Percentiles rank a stretch among this genome's conserved stretches.
These are phyloP conservation scores for Cystobasidium onofrii DNA, from an alignment of 768 basidiomycete genomes.

Conservation along the genomic window DNA sequence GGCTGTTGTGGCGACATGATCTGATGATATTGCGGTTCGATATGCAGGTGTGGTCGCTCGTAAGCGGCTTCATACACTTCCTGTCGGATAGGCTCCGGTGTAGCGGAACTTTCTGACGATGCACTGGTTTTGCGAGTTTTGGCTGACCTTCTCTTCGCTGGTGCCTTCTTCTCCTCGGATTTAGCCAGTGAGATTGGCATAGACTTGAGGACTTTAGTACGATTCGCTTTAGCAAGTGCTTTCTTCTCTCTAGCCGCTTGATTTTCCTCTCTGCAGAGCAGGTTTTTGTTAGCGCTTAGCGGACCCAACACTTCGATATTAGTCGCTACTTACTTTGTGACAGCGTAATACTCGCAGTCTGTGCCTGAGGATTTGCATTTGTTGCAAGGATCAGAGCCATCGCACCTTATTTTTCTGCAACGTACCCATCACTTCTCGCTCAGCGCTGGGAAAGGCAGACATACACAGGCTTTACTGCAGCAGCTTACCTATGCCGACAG, in stretches of 20 bases:
- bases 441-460: background rate
- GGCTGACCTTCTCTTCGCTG: background rate
- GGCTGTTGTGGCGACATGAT: background rate
- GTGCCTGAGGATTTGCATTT: background rate
- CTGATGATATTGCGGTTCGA: background rate
- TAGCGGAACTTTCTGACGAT: background rate
- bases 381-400: constrained; percentile 9
- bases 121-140: background rate
- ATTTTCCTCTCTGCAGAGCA: constrained; percentile 16
- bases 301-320: background rate
- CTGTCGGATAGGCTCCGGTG: background rate
- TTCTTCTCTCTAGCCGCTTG: constrained; percentile 19
- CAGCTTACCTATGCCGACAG: constrained; percentile 11
- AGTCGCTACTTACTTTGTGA: background rate
- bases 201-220: background rate
- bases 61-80: background rate
- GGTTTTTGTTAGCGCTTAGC: too few species aligned
- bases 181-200: background rate
- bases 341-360: background rate
- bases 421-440: background rate
- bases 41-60: background rate
- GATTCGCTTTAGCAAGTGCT: background rate
- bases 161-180: background rate
- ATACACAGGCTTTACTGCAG: too few species aligned
- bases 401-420: constrained; percentile 28